Conservation (phyloP, 129 eudicot genomes). For the Saussurea involucrata region DNA sequence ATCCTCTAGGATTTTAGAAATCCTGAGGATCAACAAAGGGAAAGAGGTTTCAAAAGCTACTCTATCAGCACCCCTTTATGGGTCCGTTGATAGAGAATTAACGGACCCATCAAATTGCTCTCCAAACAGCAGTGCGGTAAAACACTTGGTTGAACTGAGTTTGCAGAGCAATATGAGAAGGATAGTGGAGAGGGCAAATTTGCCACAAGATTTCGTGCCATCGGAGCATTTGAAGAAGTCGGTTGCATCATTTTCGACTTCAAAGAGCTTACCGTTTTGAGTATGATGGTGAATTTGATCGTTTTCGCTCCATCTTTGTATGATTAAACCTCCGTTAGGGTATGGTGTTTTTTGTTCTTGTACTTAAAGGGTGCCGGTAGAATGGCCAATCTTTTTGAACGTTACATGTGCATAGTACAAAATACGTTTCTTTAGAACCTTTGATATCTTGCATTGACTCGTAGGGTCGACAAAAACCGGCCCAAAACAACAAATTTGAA, state of each 20-base stretch:
- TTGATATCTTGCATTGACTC: not conserved
- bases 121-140: constrained; percentile 61
- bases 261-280: constrained; percentile 94
- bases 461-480: not conserved
- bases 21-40: constrained; percentile 68
- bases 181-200: constrained; percentile 85
- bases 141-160: constrained; percentile 71
- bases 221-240: constrained; percentile 70
- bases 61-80: constrained; percentile 71
- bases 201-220: constrained; percentile 69
- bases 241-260: constrained; percentile 56
- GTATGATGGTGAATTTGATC: not conserved
- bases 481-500: not conserved
- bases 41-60: constrained; percentile 54
- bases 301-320: not conserved
- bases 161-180: constrained; percentile 83
- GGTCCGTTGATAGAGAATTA: constrained; percentile 28
- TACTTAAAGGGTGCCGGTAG: not conserved
- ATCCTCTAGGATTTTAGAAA: constrained; percentile 80
- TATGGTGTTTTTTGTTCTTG: constrained; percentile 13
- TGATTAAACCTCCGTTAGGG: constrained; percentile 14
- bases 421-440: not conserved
- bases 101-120: constrained; percentile 5
- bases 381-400: constrained; percentile 10
- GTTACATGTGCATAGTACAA: constrained; percentile 19